Conservation (phyloP, 139 green algal species). For the Volvox reticuliferus region DNA sequence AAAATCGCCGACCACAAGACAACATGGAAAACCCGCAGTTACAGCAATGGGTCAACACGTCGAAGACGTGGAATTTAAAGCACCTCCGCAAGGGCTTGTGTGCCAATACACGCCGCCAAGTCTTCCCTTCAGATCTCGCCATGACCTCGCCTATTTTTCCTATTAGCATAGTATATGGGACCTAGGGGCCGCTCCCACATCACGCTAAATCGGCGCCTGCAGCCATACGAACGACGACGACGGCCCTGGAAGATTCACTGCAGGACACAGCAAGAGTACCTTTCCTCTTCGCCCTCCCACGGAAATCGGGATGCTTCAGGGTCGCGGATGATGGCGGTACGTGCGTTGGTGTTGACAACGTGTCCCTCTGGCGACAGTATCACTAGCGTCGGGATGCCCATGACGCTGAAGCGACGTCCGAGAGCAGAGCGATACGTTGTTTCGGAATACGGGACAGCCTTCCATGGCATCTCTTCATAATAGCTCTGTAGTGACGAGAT, state of each 20-base stretch:
- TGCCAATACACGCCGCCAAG: no score
- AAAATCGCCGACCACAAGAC: no score
- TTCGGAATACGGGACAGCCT: conserved; percentile 55
- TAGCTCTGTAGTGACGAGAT: conserved; percentile 46
- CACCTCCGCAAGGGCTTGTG: no score
- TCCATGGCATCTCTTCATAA: conserved; percentile 60
- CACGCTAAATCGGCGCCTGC: no score
- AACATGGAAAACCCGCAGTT: no score
- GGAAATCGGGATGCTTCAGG: conserved; percentile 56
- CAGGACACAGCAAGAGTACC: conserved; percentile 34
- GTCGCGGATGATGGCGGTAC: conserved; percentile 53
- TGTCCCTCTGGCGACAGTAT: conserved; percentile 57
- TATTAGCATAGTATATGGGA: no score
- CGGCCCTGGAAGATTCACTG: not conserved
- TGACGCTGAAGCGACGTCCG: conserved; percentile 40
- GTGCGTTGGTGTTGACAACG: conserved; percentile 57
- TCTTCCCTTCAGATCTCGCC: no score
- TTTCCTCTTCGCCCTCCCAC: conserved; percentile 59
- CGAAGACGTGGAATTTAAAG: no score
- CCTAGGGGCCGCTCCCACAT: no score
- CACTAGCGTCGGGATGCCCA: conserved; percentile 61
- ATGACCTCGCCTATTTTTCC: no score
- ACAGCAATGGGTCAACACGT: no score
- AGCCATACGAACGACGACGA: not conserved
- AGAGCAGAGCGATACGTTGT: not conserved